Percentiles rank a stretch among this genome's conserved stretches.
These are phyloP conservation scores for Colletotrichum melonis DNA, from an alignment of 2,329 filamentous ascomycete species.

Conservation along the genomic window DNA sequence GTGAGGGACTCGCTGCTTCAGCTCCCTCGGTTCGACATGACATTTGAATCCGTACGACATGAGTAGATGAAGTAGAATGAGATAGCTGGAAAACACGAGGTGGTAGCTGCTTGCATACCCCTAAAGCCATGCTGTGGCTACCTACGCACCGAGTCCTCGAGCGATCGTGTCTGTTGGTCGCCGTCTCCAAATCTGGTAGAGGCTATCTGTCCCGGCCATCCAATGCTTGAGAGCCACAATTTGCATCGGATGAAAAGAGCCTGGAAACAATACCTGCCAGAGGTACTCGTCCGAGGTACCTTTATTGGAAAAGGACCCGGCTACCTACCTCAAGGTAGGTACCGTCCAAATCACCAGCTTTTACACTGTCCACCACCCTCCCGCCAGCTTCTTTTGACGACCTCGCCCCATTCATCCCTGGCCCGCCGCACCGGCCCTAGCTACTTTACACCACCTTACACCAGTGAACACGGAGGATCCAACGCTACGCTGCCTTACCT, in stretches of 20 bases:
- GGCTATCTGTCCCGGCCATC: no score
- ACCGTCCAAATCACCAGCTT: not conserved
- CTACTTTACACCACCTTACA: not conserved
- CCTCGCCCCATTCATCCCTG: constrained; percentile 3
- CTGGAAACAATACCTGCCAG: no score
- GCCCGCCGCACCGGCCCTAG: not conserved
- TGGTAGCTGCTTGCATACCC: no score
- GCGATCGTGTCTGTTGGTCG: no score
- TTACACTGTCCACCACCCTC: not conserved
- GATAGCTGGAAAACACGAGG: not conserved
- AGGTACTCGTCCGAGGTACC: no score
- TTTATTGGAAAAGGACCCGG: no score
- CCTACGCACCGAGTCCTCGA: not conserved
- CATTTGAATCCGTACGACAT: not conserved
- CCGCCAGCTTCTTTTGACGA: not conserved
- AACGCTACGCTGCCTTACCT: constrained; percentile 5
- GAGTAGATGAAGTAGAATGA: not conserved
- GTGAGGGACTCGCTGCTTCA: not conserved
- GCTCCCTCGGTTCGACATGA: not conserved
- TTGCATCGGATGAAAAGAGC: no score
- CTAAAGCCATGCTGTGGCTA: not conserved
- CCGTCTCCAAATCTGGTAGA: no score
- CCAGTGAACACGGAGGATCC: not conserved
- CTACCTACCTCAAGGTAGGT: no score
- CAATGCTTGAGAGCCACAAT: not conserved